Evolutionary conservation across 2,329 filamentous ascomycete genomes (phyloP), one percentile per base, ranked within the genome.

Genomic region (Lachnellula occidentalis): DNA sequence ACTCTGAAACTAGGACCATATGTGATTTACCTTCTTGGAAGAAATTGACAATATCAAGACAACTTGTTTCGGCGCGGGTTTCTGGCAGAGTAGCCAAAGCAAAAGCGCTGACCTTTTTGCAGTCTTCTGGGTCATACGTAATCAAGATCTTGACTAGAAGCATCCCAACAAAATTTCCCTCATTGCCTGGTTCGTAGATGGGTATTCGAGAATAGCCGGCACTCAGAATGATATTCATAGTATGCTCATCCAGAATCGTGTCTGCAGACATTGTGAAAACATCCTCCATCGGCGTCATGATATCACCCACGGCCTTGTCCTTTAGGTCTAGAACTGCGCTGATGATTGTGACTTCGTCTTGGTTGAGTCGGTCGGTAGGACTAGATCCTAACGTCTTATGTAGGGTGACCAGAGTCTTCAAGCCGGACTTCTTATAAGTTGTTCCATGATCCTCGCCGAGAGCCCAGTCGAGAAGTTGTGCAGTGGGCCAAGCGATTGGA

Each of bases 11-110:
- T 27, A 99, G 77, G 0, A 97, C 92, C 92, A 99, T 96, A 71
- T 99, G 94, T 1, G 92, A 96, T 71, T 99, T 99, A 65, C 94
- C 94, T 76, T 99, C 94, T 72, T 99, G 94, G 76, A 99, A 99
- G 73, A 96, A 99, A 74, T 99, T 99, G 74, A 99, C 90, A 66
- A 99, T 97, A 70, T 99, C 94, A 53, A 99, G 74, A 70, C 94
- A 99, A 74, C 92, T 96, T 0, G 94, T 99, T 69, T 96, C 90
- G 0, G 94, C 90, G 9, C 90, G 83, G 0, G 94, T 99, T 71
- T 99, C 94, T 1, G 95, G 94, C 6, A 99, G 82, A 0, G 94
- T 96, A 14, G 94, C 94, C 49, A 99, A 78, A 7, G 91, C 86
- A 68, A 99, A 96, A 58, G 97, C 92, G 58, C 87, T 82, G 36